These are phyloP conservation scores for Solanum boliviense DNA, from an alignment of 257 asterid genomes.

Conservation along the genomic window DNA sequence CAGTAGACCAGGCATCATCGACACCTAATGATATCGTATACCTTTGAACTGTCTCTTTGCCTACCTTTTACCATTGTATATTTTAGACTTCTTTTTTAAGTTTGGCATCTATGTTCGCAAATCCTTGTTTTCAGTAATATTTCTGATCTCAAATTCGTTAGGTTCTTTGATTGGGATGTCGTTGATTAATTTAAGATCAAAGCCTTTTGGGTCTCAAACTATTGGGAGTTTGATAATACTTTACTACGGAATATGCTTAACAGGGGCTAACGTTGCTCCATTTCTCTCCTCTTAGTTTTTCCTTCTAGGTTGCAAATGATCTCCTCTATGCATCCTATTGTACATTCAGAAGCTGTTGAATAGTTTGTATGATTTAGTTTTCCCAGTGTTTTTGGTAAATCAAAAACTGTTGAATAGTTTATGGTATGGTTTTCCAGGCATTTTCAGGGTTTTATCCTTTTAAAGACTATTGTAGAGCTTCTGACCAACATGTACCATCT, in stretches of 20 bases:
- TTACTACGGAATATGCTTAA: background rate
- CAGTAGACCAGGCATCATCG: constrained; percentile 33
- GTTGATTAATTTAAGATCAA: background rate
- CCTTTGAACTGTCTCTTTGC: background rate
- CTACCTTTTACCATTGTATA: background rate
- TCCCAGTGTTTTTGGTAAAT: background rate
- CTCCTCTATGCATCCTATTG: background rate
- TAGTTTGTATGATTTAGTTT: background rate
- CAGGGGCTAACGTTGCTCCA: background rate
- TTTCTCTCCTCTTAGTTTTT: background rate
- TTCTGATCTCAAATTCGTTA: background rate
- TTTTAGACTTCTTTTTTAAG: background rate
- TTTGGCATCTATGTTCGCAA: background rate
- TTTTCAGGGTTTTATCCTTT: background rate
- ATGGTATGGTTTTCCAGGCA: background rate
- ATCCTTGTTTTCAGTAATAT: background rate
- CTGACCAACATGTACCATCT: background rate
- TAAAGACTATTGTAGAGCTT: background rate
- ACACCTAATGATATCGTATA: constrained; percentile 43
- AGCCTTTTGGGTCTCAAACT: background rate
- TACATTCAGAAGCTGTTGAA: background rate
- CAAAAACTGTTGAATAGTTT: background rate
- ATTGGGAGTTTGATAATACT: background rate
- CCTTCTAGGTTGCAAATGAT: background rate
- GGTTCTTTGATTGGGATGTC: background rate